Base-by-base conservation (phyloP, 176 grass and related monocot species). In the Bolboschoenus planiculmis region DNA sequence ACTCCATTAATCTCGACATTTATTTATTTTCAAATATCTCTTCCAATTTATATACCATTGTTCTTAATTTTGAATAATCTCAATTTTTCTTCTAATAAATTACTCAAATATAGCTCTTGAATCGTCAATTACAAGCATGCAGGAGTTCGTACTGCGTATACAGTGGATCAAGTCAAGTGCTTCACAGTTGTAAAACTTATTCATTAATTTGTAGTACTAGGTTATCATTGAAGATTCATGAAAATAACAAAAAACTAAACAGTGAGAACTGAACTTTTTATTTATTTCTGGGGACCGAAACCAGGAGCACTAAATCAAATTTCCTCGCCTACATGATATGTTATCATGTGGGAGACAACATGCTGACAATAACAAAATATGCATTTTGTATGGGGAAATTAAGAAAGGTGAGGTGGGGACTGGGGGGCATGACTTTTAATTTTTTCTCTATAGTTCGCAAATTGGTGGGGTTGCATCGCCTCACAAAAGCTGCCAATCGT, bases 341-440 rank as follows among this genome's bases (percentile, higher is more conserved):
- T 51, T 76, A 76, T 76, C 72, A 76, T 76, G 43, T 29, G 5
- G 26, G 24, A 16, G 71, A 75, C 42, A 75, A 75, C 71, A 75
- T 75, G 44, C 71, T 74, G 40, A 74, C 35, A 39, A 46, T 15
- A 11, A 27, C 70, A 74, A 74, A 72, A 72, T 72, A 24, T 44
- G 67, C 67, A 72, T 72, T 47, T 48, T 74, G 42, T 74, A 74
- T 48, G 42, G 70, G 23, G 23, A 47, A 47, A 47, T 30, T 15
- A 15, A 10, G 39, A 74, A 47, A 26, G 67, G 39, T 40, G n/a
- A n/a, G n/a, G n/a, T n/a, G n/a, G n/a, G n/a, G n/a, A n/a, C n/a
- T n/a, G 20, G 37, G 62, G 39, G 20, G 1, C 15, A 36, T 40
- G 10, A 47, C 11, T n/a, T n/a, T n/a, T n/a, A n/a, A n/a, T n/a